phyloP scores from a whole-genome alignment of 441 rosid genomes.

The Daphne laureola region DNA sequence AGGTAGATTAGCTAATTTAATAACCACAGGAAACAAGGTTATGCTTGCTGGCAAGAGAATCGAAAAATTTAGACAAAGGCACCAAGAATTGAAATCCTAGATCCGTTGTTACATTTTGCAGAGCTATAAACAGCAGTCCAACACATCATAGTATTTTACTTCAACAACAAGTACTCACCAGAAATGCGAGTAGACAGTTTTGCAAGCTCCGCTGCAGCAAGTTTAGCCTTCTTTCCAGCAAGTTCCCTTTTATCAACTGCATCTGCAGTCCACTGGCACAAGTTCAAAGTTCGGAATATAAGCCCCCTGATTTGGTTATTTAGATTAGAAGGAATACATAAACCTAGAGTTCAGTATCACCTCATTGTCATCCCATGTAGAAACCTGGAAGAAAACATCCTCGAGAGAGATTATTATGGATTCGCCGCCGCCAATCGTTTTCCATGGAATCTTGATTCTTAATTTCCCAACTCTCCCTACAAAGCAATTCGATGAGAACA shows the following conservation, averaged over 20 bases:
- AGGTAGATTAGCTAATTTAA: too few relatives aligned
- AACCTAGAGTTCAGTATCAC: slow-evolving; percentile 18
- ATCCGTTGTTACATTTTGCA: neutral
- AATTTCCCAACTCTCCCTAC: slow-evolving; percentile 67
- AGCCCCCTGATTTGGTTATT: neutral
- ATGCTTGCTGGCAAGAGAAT: too few relatives aligned
- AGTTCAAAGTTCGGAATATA: neutral
- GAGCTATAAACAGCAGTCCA: neutral
- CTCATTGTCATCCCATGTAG: slow-evolving; percentile 75
- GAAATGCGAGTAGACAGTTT: slow-evolving; percentile 67
- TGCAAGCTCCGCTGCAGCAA: slow-evolving; percentile 87
- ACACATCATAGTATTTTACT: neutral
- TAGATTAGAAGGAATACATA: neutral
- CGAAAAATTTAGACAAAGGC: too few relatives aligned
- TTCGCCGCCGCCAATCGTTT: slow-evolving; percentile 66
- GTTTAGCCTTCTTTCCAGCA: slow-evolving; percentile 87
- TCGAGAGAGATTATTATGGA: slow-evolving; percentile 68
- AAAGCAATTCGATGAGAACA: slow-evolving; percentile 1
- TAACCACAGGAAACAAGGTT: too few relatives aligned
- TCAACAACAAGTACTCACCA: slow-evolving; percentile 36
- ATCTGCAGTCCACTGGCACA: slow-evolving; percentile 65
- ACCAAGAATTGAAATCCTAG: too few relatives aligned
- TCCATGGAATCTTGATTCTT: slow-evolving; percentile 84
- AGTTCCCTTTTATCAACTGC: slow-evolving; percentile 78
- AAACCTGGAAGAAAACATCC: slow-evolving; percentile 65